Base-by-base conservation (phyloP, 2,329 filamentous ascomycete genomes). In the Colletotrichum camelliae region DNA sequence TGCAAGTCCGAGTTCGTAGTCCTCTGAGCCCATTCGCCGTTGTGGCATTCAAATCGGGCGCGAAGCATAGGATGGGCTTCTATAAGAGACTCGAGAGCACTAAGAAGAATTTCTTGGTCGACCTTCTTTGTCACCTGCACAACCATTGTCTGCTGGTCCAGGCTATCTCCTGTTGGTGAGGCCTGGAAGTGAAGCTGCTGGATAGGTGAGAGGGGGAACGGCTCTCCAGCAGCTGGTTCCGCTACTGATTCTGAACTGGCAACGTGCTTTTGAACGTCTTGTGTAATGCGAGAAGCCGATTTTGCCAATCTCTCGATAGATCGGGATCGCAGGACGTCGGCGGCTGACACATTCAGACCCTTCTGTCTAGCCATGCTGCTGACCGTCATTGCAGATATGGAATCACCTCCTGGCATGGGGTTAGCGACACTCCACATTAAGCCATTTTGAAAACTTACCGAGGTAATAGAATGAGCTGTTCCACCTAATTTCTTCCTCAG, bases 101-200 rank as follows among this genome's bases (percentile, higher is more conserved):
- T 33, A 0, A 72, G 24, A 0, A 75, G 33, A 1, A 39, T 43
- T 13, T 67, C 31, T 24, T 75, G 73, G 12, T 57, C 57, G 2
- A 75, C 16, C 8, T 29, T 29, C 10, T 58, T 39, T 12, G 69
- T 72, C 2, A 67, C 39, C 18, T 64, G 55, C 5, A 75, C 31
- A 1, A 75, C 61, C 33, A 75, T 57, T 6, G 68, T 75, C 7
- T 75, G 73, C 12, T 75, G 73, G 24, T 75, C 69, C 4, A 75
- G 55, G 4, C 7, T 4, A 7, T 75, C 73, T 5, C 73, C 73
- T 1, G 61, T 18, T 0, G 69, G 69, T 5, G 73, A 67, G 10
- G 62, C 33, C 27, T 72, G 62, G n/a, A 75, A 75, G 24, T 72
- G 62, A 7, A 75, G 33, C 43, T 57, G 69, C 31, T 75, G 73